Base-by-base conservation (phyloP, 768 basidiomycete genomes). In the Suillus hirtellus region DNA sequence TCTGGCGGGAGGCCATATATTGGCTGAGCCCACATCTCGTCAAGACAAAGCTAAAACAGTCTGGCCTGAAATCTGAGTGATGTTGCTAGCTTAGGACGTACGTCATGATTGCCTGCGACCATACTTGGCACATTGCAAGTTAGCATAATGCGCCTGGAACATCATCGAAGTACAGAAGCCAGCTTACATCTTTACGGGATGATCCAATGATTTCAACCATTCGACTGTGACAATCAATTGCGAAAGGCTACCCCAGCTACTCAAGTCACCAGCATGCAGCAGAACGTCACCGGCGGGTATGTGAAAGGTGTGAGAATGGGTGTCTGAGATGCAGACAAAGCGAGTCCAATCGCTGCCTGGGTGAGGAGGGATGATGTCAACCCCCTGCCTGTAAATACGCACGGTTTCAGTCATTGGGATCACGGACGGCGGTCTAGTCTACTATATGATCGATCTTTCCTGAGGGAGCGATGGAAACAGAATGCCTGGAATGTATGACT, bases 101-200 rank as follows among this genome's bases (percentile, higher is more conserved):
- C 72, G 66, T 91, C 89, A 66, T 90, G 89, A 66, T 90, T 90
- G n/a, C 89, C 89, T 42, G 84, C 88, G 55, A 89, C 85, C 60
- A 90, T 78, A 63, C 88, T 87, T 60, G 27, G 35, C 64, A 58
- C 56, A 19, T 40, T 55, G 31, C n/a, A 55, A 35, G 27, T 59
- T 40, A 50, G 14, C 49, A 0, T 44, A 9, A 35, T 44, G 9
- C 10, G 24, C 8, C 27, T 42, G 44, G 12, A 34, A 35, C 14
- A 17, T n/a, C 6, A 8, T 21, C 1, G n/a, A 19, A 7, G 27
- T 40, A 38, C 4, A 9, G 8, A 24, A 8, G 71, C 12, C 6
- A 49, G 21, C 80, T 64, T 67, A 87, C 87, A 90, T 84, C 72
- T 90, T 89, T 27, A 79, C 66, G 8, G 78, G 79, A 66, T 90